These are phyloP conservation scores for Terana coerulea DNA, from an alignment of 768 basidiomycete genomes.

Conservation along the genomic window DNA sequence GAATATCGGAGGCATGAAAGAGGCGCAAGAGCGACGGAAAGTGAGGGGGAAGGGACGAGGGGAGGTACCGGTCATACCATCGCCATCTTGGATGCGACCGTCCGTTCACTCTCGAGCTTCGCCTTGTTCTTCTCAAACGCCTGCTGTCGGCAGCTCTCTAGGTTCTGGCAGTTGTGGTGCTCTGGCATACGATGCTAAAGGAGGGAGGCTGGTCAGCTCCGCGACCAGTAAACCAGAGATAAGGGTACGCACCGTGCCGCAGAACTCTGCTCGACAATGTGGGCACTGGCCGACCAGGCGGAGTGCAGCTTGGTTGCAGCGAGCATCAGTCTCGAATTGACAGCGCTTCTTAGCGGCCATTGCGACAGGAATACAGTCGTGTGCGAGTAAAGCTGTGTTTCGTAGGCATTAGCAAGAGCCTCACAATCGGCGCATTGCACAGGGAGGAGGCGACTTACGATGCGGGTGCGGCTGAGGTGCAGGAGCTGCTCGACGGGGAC, in stretches of 20 bases:
- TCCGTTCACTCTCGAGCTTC: slow-evolving; percentile 85
- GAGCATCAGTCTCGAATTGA: slow-evolving; percentile 54
- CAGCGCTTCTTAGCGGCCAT: slow-evolving; percentile 91
- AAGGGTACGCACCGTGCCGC: slow-evolving; percentile 56
- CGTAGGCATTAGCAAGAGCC: slow-evolving; percentile 1
- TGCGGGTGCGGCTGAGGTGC: slow-evolving; percentile 9
- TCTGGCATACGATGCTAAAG: slow-evolving; percentile 83
- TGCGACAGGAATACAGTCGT: slow-evolving; percentile 17
- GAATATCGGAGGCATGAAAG: neutral
- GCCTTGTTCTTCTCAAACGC: slow-evolving; percentile 87
- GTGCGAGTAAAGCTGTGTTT: slow-evolving; percentile 12
- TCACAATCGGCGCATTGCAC: slow-evolving; percentile 3
- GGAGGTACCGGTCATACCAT: slow-evolving; percentile 48
- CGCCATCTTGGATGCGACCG: slow-evolving; percentile 83
- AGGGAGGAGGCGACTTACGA: slow-evolving; percentile 5
- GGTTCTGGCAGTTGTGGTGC: slow-evolving; percentile 78
- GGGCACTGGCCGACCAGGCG: slow-evolving; percentile 85
- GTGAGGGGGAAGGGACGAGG: slow-evolving; percentile 9
- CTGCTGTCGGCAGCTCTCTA: slow-evolving; percentile 82
- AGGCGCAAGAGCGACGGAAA: slow-evolving; percentile 11
- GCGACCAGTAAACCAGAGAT: neutral
- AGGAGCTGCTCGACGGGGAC: slow-evolving; percentile 7
- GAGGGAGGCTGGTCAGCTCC: slow-evolving; percentile 12
- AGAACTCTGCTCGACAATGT: slow-evolving; percentile 76
- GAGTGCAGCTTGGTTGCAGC: slow-evolving; percentile 76